Conservation (phyloP, 176 grass and related monocot species). For the Juncus effusus region DNA sequence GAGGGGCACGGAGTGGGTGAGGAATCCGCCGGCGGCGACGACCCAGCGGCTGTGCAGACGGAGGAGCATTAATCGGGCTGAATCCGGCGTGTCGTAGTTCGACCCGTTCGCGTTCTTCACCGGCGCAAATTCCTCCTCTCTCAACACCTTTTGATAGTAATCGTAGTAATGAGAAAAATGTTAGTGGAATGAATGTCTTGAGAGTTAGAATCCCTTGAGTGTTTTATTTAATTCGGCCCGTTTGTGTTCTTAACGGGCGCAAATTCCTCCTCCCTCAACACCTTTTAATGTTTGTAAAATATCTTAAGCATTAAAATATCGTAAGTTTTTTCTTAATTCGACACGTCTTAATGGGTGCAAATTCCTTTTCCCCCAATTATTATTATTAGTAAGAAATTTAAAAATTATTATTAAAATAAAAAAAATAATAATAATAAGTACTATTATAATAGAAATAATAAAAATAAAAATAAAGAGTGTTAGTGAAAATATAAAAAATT, state of each 20-base stretch:
- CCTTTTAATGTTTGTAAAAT: no score
- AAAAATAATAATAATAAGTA: no score
- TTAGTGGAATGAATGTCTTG: no score
- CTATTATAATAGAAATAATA: no score
- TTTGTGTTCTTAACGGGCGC: conserved; percentile 93
- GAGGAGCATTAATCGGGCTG: conserved; percentile 71
- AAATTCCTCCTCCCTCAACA: conserved; percentile 94
- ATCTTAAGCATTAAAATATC: no score
- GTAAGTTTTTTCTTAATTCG: no score
- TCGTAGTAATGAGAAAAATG: no score
- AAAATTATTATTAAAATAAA: no score
- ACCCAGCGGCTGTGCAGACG: conserved; percentile 92
- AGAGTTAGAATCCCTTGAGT: no score
- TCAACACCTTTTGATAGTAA: conserved; percentile 41
- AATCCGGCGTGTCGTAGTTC: conserved; percentile 79
- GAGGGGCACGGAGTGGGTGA: conserved; percentile 81
- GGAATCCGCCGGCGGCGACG: conserved; percentile 82
- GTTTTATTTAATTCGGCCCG: conserved; percentile 39
- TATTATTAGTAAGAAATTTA: no score
- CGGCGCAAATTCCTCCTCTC: conserved; percentile 96
- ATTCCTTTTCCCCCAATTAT: conserved; percentile 97
- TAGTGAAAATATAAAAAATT: no score
- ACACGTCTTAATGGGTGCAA: conserved; percentile 83
- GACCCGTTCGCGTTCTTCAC: conserved; percentile 92
- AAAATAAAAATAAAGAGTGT: no score